These are phyloP conservation scores for Phytophthora meadii DNA, from an alignment of 352 stramenopile species.

Conservation along the genomic window DNA sequence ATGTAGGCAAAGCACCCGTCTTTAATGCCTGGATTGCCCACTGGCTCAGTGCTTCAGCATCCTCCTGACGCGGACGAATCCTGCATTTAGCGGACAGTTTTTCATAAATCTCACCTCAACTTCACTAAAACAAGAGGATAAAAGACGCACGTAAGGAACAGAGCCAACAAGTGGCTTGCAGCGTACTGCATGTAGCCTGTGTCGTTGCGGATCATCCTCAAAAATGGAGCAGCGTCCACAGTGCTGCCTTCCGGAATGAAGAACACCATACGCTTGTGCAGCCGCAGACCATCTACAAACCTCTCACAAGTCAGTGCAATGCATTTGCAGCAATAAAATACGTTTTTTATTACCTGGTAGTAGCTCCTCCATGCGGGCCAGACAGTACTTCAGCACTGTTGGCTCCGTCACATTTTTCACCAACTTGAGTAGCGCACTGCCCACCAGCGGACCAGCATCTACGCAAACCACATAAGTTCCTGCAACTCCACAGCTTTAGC, in stretches of 20 bases:
- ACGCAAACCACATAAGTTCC: constrained; percentile 8
- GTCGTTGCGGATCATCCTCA: constrained; percentile 86
- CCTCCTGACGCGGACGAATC: constrained; percentile 79
- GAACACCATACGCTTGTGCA: constrained; percentile 81
- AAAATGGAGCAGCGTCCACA: constrained; percentile 80
- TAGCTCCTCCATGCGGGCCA: constrained; percentile 88
- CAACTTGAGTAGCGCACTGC: constrained; percentile 77
- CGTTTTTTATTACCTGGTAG: constrained; percentile 55
- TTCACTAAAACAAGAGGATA: not conserved
- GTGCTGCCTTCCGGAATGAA: constrained; percentile 80
- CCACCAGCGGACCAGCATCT: constrained; percentile 74
- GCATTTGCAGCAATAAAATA: not conserved
- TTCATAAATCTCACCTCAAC: not conserved
- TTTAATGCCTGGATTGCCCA: constrained; percentile 83
- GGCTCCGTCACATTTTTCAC: constrained; percentile 91
- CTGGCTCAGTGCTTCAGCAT: constrained; percentile 80
- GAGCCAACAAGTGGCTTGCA: constrained; percentile 77
- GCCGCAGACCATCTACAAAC: constrained; percentile 69
- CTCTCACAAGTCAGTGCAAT: constrained; percentile 1
- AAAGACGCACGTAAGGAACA: constrained; percentile 78
- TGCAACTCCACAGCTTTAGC: not conserved
- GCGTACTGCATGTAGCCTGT: constrained; percentile 88
- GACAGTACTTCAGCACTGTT: constrained; percentile 87
- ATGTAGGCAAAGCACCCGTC: constrained; percentile 51
- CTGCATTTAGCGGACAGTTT: constrained; percentile 30